Evolutionary conservation across 306 rosid genomes (phyloP).

Genomic region (Lupinus albus): DNA sequence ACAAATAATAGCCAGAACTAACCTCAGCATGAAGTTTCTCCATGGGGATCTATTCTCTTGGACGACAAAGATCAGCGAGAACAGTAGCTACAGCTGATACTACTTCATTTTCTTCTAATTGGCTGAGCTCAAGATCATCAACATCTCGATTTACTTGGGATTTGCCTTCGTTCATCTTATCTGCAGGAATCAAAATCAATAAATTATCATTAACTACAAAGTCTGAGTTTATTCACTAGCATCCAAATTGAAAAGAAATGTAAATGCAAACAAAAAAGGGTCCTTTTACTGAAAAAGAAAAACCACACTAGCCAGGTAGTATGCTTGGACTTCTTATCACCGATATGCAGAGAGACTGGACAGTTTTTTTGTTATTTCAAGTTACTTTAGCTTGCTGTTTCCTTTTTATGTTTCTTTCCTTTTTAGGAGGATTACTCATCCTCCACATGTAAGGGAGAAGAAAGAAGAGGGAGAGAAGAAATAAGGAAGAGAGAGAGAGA

Average conservation of each 20-base stretch:
- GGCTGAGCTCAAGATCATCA: slow-evolving; percentile 82
- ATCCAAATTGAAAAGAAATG: neutral
- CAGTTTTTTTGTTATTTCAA: neutral
- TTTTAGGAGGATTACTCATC: neutral
- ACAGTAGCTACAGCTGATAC: slow-evolving; percentile 92
- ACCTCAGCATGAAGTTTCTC: slow-evolving; percentile 95
- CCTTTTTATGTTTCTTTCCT: neutral
- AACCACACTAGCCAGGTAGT: neutral
- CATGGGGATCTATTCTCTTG: slow-evolving; percentile 98
- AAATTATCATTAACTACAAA: neutral
- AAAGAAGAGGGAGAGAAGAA: too few relatives aligned
- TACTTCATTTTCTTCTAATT: slow-evolving; percentile 83
- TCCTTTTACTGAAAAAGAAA: neutral
- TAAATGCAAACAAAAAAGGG: neutral
- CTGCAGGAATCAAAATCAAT: slow-evolving; percentile 48
- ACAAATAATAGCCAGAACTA: slow-evolving; percentile 41
- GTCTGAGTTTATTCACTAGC: slow-evolving; percentile 3
- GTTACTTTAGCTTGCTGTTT: neutral
- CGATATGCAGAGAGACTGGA: neutral
- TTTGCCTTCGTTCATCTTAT: slow-evolving; percentile 81
- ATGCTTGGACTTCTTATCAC: slow-evolving; percentile 11
- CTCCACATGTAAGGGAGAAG: too few relatives aligned
- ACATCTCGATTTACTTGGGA: slow-evolving; percentile 76
- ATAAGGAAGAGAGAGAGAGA: too few relatives aligned
- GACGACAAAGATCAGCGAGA: slow-evolving; percentile 94